Evolutionary conservation across 2,329 filamentous ascomycete species (phyloP).

Genomic region (Alternaria sp.): DNA sequence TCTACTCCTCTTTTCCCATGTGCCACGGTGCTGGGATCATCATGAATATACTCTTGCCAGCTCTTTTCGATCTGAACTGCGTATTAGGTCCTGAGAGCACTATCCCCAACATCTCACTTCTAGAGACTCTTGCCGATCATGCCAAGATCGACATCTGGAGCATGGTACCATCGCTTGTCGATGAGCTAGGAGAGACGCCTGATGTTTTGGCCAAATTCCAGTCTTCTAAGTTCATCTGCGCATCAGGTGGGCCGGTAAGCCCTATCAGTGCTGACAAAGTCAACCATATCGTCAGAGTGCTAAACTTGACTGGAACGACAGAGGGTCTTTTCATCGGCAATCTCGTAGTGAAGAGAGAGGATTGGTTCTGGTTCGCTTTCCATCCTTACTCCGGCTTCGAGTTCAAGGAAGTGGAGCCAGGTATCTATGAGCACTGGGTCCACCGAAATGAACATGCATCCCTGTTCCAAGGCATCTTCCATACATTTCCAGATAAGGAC

Average conservation of each 20-base stretch:
- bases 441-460: constrained; percentile 39
- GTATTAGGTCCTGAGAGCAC: constrained; percentile 49
- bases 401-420: constrained; percentile 33
- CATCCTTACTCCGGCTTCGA: constrained; percentile 31
- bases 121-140: constrained; percentile 46
- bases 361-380: constrained; percentile 39
- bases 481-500: constrained; percentile 28
- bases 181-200: constrained; percentile 33
- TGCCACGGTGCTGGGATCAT: constrained; percentile 52
- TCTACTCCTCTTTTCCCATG: constrained; percentile 50
- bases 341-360: constrained; percentile 19
- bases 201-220: constrained; percentile 30
- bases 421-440: constrained; percentile 49
- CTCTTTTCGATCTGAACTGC: constrained; percentile 48
- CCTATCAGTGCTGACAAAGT: constrained; percentile 27
- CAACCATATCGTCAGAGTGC: constrained; percentile 25
- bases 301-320: constrained; percentile 33
- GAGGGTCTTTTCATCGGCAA: constrained; percentile 34
- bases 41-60: constrained; percentile 53
- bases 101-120: constrained; percentile 49
- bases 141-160: constrained; percentile 42
- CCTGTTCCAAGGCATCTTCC: constrained; percentile 33
- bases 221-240: constrained; percentile 38
- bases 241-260: constrained; percentile 46
- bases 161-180: constrained; percentile 35